These are phyloP conservation scores for Eucalyptus erythrocorys DNA, from an alignment of 345 rosid genomes.

Conservation along the genomic window DNA sequence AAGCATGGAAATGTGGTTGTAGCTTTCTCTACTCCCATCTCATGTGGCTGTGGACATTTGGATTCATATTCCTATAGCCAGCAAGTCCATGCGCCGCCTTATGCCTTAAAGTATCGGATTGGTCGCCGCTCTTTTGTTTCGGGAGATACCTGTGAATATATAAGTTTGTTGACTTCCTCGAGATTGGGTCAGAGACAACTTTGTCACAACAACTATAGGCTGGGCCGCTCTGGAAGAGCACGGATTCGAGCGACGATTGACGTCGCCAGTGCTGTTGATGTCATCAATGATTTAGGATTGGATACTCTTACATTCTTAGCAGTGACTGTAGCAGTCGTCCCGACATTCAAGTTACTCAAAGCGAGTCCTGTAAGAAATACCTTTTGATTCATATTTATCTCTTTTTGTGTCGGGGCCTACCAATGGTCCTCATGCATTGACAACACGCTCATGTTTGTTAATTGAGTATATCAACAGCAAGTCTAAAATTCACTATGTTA, in stretches of 20 bases:
- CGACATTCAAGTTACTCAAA: constrained; percentile 69
- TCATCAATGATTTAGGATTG: constrained; percentile 87
- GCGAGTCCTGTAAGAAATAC: constrained; percentile 76
- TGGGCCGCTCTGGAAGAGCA: constrained; percentile 14
- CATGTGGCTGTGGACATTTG: constrained; percentile 17
- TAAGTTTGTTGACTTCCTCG: constrained; percentile 8
- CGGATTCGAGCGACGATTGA: constrained; percentile 38
- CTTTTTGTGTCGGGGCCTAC: neutral
- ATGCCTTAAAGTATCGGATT: constrained; percentile 9
- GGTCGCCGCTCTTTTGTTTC: constrained; percentile 13
- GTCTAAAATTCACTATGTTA: neutral
- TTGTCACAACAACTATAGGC: constrained; percentile 14
- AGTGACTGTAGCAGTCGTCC: constrained; percentile 88
- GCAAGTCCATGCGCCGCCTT: neutral
- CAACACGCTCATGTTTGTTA: neutral
- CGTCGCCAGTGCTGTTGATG: constrained; percentile 77
- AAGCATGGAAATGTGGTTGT: constrained; percentile 7
- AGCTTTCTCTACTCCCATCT: neutral
- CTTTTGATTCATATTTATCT: neutral
- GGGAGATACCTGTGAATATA: constrained; percentile 10
- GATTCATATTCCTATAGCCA: constrained; percentile 2
- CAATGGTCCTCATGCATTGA: neutral
- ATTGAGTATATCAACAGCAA: neutral
- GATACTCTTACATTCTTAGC: constrained; percentile 91
- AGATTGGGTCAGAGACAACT: constrained; percentile 14